phyloP scores from a whole-genome alignment of 164 flowering plant genomes.

The Vitis amurensis region DNA sequence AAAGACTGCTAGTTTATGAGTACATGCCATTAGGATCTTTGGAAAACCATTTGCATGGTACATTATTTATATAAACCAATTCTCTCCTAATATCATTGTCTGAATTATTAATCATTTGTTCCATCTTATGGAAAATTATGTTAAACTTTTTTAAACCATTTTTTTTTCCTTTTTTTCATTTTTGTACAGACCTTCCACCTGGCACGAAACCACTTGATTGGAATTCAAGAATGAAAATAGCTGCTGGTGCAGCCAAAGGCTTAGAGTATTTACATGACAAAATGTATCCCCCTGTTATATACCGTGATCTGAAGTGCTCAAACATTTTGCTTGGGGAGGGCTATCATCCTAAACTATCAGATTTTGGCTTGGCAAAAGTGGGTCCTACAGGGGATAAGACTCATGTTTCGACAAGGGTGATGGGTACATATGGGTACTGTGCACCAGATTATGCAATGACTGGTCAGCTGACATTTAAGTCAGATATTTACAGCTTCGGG shows the following conservation, averaged over 20 bases:
- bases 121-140: not conserved
- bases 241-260: conserved; percentile 85
- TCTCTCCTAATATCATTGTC: not conserved
- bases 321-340: conserved; percentile 86
- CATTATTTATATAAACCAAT: not conserved
- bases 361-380: conserved; percentile 90
- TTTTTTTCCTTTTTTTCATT: not conserved
- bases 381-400: conserved; percentile 84
- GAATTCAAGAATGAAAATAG: conserved; percentile 80
- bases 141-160: not conserved
- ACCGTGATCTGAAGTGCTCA: conserved; percentile 89
- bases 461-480: conserved; percentile 80
- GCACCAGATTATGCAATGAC: conserved; percentile 96
- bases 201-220: conserved; percentile 63
- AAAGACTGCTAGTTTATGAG: conserved; percentile 82
- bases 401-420: conserved; percentile 87
- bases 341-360: conserved; percentile 75
- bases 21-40: conserved; percentile 87
- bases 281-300: conserved; percentile 79
- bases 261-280: conserved; percentile 75
- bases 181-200: conserved; percentile 46
- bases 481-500: conserved; percentile 89
- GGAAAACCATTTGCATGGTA: conserved; percentile 86
- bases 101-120: not conserved
- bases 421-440: conserved; percentile 93